Base-by-base conservation (phyloP, 768 basidiomycete genomes). In the Cubamyces lactineus region DNA sequence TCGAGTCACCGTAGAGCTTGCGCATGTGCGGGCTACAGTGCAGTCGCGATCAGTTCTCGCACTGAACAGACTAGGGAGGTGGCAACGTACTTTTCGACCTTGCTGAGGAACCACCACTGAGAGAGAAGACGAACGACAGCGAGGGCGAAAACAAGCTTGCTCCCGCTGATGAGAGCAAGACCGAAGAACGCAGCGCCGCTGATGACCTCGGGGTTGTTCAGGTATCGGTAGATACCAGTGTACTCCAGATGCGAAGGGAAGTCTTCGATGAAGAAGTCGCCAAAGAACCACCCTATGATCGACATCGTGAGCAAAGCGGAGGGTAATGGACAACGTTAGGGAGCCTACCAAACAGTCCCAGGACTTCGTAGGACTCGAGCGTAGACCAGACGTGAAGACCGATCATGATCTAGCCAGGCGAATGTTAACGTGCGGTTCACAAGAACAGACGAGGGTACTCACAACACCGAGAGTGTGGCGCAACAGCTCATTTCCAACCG, bases 171-270 rank as follows among this genome's bases (percentile, higher is more conserved):
- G 56, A 98, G 79, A 4, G 91, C 89, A 13, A 98, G 78, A 16
- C 97, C 97, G 66, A 98, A 92, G 83, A 96, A 96, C 0, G 94
- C 90, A 2, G 95, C 94, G 2, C 94, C 95, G 24, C 94, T 94
- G 88, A 96, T 93, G 38, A 94, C 86, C 73, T 98, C 96, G 0
- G 96, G 96, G 70, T 98, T 96, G 74, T 97, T 94, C 41, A 96
- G 79, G 77, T 93, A 96, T 6, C 92, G 87, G 76, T 96, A 99
- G 66, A 99, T 98, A 34, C 97, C 97, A 54, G 94, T 96, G 73
- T 98, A 98, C 61, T 96, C 94, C 9, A 98, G 78, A 62, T 92
- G 86, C 0, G 90, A 78, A 3, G 96, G 94, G 74, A 92, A 96
- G 64, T 94, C 90, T 69, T 96, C 93, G 77, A 96, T 89, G 80